phyloP scores from a whole-genome alignment of 1,284 basidiomycete species.

The Golubevia pallescens region DNA sequence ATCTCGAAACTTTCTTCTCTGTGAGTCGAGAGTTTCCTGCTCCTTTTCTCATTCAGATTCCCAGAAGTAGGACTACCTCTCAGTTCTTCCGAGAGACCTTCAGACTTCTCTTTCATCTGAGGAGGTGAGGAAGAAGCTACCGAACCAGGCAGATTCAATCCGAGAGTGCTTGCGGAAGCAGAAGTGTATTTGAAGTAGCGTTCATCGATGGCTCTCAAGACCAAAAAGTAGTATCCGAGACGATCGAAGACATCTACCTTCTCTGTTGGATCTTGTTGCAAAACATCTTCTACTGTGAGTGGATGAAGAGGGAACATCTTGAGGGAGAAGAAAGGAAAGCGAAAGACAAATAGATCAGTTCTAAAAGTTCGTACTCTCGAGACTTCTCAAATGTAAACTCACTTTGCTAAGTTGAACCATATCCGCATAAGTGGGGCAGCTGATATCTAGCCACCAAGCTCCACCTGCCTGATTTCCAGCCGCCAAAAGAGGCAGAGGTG shows the following conservation, averaged over 20 bases:
- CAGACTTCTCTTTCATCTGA: neutral
- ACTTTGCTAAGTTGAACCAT: slow-evolving; percentile 86
- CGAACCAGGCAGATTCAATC: neutral
- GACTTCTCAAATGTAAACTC: slow-evolving; percentile 23
- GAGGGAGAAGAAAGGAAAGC: slow-evolving; percentile 1
- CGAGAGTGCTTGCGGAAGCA: slow-evolving; percentile 3
- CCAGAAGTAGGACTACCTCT: too few species aligned
- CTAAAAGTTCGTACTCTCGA: neutral
- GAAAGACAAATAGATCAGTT: neutral
- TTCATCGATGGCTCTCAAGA: slow-evolving; percentile 80
- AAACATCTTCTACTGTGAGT: slow-evolving; percentile 89
- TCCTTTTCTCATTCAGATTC: neutral
- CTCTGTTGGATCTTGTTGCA: slow-evolving; percentile 91
- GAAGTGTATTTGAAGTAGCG: slow-evolving; percentile 70
- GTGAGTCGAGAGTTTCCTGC: neutral
- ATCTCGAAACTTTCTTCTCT: slow-evolving; percentile 32
- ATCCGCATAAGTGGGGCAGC: slow-evolving; percentile 87
- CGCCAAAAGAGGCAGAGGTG: neutral
- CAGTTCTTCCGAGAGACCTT: too few species aligned
- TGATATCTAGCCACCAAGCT: slow-evolving; percentile 91
- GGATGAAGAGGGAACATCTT: slow-evolving; percentile 88
- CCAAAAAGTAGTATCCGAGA: slow-evolving; percentile 91
- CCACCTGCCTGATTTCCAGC: slow-evolving; percentile 19
- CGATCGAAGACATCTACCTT: slow-evolving; percentile 88
- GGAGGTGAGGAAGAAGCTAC: neutral